phyloP scores from a whole-genome alignment of 108 stramenopile genomes.

The Bacterosira constricta region DNA sequence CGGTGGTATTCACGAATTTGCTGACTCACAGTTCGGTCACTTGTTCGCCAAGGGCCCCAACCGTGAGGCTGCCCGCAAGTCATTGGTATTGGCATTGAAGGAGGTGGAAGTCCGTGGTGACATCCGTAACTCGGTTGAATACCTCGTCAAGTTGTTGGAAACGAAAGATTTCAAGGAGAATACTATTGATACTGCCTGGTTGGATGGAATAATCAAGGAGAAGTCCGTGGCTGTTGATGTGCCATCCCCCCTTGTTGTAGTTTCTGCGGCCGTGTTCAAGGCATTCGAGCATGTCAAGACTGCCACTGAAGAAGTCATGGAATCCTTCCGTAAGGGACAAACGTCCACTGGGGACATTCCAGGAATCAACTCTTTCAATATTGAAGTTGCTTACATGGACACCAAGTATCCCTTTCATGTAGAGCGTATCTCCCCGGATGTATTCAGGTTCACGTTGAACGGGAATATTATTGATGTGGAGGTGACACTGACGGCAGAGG shows the following conservation, averaged over 20 bases:
- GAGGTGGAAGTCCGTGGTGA: conserved; percentile 98
- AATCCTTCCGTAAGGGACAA: conserved; percentile 91
- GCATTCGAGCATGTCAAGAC: conserved; percentile 88
- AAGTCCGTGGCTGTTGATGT: conserved; percentile 81
- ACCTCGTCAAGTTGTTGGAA: conserved; percentile 95
- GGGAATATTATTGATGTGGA: conserved; percentile 73
- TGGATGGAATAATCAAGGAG: conserved; percentile 94
- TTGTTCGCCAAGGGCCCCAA: conserved; percentile 96
- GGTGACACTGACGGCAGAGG: conserved; percentile 88
- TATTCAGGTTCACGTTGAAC: conserved; percentile 78
- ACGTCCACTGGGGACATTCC: conserved; percentile 81
- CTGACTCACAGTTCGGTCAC: conserved; percentile 99
- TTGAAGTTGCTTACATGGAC: conserved; percentile 93
- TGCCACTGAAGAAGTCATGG: conserved; percentile 68
- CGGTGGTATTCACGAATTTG: conserved; percentile 98
- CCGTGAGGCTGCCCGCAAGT: conserved; percentile 94
- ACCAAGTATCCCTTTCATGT: conserved; percentile 93
- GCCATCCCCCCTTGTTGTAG: conserved; percentile 84
- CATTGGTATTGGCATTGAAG: conserved; percentile 94
- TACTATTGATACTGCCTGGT: conserved; percentile 96
- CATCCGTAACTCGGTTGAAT: conserved; percentile 98
- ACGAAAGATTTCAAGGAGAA: conserved; percentile 95
- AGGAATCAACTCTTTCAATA: conserved; percentile 87
- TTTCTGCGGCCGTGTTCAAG: conserved; percentile 88
- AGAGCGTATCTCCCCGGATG: conserved; percentile 78